Base-by-base conservation (phyloP, 352 stramenopile species). In the Globisporangium parvum region DNA sequence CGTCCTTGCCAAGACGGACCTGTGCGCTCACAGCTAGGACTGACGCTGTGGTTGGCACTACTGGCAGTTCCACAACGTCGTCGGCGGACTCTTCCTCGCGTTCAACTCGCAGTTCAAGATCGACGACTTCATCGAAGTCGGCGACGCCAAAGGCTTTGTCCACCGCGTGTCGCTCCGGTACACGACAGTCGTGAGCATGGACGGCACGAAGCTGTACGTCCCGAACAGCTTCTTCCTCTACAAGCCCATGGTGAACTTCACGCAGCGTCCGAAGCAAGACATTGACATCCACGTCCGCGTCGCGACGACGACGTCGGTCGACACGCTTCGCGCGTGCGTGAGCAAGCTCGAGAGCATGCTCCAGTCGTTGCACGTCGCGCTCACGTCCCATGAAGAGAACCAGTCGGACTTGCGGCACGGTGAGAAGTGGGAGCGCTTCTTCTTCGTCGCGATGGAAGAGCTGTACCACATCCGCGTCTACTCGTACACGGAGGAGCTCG, bases 181-280 rank as follows among this genome's bases (percentile, higher is more conserved):
- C 66, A 95, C 85, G 48, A 91, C 81, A 9, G 57, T 95, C 23
- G 69, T 93, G 63, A 91, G 76, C n/a, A 68, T 83, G 18, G 83
- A 92, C 28, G 79, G 80, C 39, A 93, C 85, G 33, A 88, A 84
- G 44, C 65, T 91, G 18, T 93, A 84, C 57, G 73, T 95, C 21
- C 82, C 82, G 26, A 94, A 94, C 66, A 93, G 83, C 56, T 93
- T 91, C 59, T 95, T 95, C 53, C 63, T 95, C n/a, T 95, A 91
- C 76, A 92, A 92, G 49, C 85, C 82, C 24, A 93, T 95, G 85
- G 77, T 95, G 33, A 95, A 95, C 56, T 95, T 83, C 55, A 87
- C 83, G 46, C 81, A 93, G 55, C 80, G 82, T 0, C 85, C 85
- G 2, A 95, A 95, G 57, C 73, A 81, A 31, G 77, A 92, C 47